phyloP scores from a whole-genome alignment of 1,284 basidiomycete species.

The Naganishia sp. region DNA sequence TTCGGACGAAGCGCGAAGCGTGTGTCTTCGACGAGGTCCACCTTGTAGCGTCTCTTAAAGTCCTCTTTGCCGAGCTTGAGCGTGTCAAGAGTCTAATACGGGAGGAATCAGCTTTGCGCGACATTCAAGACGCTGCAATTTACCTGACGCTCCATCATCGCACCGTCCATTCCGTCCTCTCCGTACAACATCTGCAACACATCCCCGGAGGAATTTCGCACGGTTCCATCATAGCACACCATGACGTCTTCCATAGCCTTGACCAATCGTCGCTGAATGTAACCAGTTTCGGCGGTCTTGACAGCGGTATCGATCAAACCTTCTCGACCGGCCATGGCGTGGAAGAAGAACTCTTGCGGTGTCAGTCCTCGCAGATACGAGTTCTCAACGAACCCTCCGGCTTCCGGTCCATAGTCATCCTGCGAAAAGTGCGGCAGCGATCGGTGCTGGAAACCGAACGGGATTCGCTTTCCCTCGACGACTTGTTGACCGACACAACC shows the following conservation, averaged over 20 bases:
- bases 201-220: slow-evolving; percentile 93
- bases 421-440: slow-evolving; percentile 97
- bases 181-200: slow-evolving; percentile 96
- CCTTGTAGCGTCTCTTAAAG: slow-evolving; percentile 87
- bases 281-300: slow-evolving; percentile 99
- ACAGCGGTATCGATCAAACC: slow-evolving; percentile 99
- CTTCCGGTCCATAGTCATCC: slow-evolving; percentile 97
- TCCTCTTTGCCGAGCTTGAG: slow-evolving; percentile 78
- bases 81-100: slow-evolving; percentile 68
- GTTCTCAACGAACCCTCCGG: slow-evolving; percentile 99
- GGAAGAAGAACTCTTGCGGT: slow-evolving; percentile 99
- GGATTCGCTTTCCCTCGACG: slow-evolving; percentile 97
- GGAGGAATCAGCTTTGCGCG: background rate
- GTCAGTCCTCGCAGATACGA: slow-evolving; percentile 97
- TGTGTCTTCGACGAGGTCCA: slow-evolving; percentile 76
- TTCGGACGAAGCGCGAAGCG: slow-evolving; percentile 35
- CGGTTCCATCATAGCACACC: slow-evolving; percentile 97
- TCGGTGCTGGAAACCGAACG: slow-evolving; percentile 96
- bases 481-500: slow-evolving; percentile 98
- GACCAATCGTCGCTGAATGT: slow-evolving; percentile 96
- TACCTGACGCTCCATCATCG: slow-evolving; percentile 89
- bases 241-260: slow-evolving; percentile 98
- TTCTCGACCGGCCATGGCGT: slow-evolving; percentile 99
- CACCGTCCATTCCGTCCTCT: slow-evolving; percentile 98
- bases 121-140: slow-evolving; percentile 25